phyloP scores from a whole-genome alignment of 805 yeast genomes.

The Candida arabinofermentans region DNA sequence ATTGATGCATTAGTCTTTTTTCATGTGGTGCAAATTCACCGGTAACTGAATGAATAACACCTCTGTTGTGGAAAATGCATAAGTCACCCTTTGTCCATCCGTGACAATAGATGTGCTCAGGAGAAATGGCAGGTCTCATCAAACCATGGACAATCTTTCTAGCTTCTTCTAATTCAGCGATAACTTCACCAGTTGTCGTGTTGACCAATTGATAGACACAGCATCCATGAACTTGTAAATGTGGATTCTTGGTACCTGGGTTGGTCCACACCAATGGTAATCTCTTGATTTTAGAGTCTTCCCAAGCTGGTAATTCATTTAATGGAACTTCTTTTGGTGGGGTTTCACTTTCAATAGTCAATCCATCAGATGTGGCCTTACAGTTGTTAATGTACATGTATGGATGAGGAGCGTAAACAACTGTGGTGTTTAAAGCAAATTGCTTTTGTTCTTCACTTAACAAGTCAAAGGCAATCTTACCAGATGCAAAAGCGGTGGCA shows the following conservation, averaged over 20 bases:
- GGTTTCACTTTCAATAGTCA: conserved; percentile 73
- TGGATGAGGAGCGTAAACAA: conserved; percentile 90
- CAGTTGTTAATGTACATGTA: conserved; percentile 81
- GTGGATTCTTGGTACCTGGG: conserved; percentile 79
- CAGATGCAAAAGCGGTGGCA: conserved; percentile 85
- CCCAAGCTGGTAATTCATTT: conserved; percentile 79
- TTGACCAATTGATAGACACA: conserved; percentile 65
- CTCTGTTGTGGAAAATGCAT: conserved; percentile 82
- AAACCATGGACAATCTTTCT: conserved; percentile 65
- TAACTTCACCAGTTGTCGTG: conserved; percentile 53
- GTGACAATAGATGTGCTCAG: conserved; percentile 72
- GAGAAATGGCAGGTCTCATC: conserved; percentile 84
- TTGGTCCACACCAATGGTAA: conserved; percentile 91
- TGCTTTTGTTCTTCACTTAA: conserved; percentile 68
- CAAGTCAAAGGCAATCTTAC: conserved; percentile 69
- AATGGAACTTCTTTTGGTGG: conserved; percentile 60
- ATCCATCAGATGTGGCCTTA: conserved; percentile 78
- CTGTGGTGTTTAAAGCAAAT: conserved; percentile 71
- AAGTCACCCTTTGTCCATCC: conserved; percentile 82
- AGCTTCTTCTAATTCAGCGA: conserved; percentile 65
- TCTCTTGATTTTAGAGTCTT: conserved; percentile 66
- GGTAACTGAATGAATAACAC: conserved; percentile 89
- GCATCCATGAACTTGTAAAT: conserved; percentile 85
- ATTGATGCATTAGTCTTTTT: conserved; percentile 86
- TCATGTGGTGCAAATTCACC: conserved; percentile 81